Evolutionary conservation across 768 basidiomycete genomes (phyloP).

Genomic region (Podaxis mareebaensis): DNA sequence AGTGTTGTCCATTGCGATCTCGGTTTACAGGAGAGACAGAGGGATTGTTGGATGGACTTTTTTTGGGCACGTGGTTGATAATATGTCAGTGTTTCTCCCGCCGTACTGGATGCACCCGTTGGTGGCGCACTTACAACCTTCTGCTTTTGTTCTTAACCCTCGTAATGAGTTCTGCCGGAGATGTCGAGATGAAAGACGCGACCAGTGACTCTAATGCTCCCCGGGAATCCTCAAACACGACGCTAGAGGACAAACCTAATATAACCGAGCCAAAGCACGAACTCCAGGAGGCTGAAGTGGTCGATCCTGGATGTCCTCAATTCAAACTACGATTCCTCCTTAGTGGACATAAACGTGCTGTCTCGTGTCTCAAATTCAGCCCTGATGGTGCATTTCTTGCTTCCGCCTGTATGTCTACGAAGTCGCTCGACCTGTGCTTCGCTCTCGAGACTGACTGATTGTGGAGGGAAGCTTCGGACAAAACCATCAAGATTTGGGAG

Average conservation of each 20-base stretch:
- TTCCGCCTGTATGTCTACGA: constrained; percentile 67
- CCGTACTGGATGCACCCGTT: not conserved
- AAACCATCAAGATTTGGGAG: constrained; percentile 81
- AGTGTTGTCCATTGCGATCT: constrained; percentile 48
- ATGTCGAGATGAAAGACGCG: constrained; percentile 18
- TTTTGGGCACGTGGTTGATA: constrained; percentile 29
- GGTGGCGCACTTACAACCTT: not conserved
- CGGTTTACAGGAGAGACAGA: constrained; percentile 12
- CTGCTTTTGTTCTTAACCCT: not conserved
- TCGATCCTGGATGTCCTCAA: constrained; percentile 32
- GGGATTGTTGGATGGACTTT: constrained; percentile 22
- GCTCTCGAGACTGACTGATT: constrained; percentile 22
- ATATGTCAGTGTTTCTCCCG: not conserved
- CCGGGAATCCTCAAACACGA: not conserved
- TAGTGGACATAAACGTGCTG: constrained; percentile 79
- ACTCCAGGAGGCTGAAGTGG: not conserved
- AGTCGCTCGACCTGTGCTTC: constrained; percentile 9
- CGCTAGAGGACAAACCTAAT: not conserved
- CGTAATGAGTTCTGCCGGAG: constrained; percentile 11
- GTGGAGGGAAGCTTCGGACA: constrained; percentile 76
- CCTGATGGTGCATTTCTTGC: constrained; percentile 81
- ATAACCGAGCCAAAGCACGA: constrained; percentile 8
- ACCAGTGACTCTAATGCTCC: not conserved
- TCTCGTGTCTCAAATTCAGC: constrained; percentile 88
- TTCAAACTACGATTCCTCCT: constrained; percentile 65